Conservation (phyloP, 495 filamentous ascomycete species). For the Aspergillus indologenus region DNA sequence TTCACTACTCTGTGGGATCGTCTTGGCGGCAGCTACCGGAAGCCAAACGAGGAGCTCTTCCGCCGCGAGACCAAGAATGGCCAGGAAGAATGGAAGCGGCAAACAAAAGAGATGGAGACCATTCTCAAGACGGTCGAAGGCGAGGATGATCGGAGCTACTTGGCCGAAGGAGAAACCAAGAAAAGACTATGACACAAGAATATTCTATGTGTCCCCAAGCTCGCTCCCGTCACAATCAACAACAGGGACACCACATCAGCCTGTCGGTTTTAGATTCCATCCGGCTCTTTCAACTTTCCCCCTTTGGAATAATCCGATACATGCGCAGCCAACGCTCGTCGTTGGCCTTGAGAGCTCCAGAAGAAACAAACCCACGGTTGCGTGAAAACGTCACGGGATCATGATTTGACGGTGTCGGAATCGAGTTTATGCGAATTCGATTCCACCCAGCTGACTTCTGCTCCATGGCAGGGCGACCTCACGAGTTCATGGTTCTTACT, state of each 20-base stretch:
- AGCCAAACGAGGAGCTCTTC: constrained; percentile 86
- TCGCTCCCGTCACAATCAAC: no score
- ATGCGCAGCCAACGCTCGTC: no score
- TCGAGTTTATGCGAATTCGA: background rate
- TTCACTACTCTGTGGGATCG: constrained; percentile 96
- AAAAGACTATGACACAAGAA: constrained; percentile 32
- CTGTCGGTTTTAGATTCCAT: background rate
- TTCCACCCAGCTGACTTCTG: background rate
- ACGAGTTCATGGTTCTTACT: constrained; percentile 16
- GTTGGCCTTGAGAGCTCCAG: background rate
- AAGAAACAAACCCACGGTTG: background rate
- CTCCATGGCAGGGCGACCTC: background rate
- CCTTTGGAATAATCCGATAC: no score
- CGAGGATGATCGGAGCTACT: constrained; percentile 75
- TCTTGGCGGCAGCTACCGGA: constrained; percentile 81
- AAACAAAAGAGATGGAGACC: constrained; percentile 81
- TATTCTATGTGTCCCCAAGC: no score
- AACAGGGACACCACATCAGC: no score
- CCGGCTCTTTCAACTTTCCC: background rate
- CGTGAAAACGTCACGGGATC: background rate
- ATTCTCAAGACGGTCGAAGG: constrained; percentile 84
- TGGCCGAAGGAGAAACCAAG: constrained; percentile 40
- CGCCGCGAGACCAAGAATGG: constrained; percentile 85
- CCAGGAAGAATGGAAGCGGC: constrained; percentile 73
- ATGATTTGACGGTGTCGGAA: background rate